Evolutionary conservation across 495 filamentous ascomycete species (phyloP).

Genomic region (Lasiosphaeria hispida): DNA sequence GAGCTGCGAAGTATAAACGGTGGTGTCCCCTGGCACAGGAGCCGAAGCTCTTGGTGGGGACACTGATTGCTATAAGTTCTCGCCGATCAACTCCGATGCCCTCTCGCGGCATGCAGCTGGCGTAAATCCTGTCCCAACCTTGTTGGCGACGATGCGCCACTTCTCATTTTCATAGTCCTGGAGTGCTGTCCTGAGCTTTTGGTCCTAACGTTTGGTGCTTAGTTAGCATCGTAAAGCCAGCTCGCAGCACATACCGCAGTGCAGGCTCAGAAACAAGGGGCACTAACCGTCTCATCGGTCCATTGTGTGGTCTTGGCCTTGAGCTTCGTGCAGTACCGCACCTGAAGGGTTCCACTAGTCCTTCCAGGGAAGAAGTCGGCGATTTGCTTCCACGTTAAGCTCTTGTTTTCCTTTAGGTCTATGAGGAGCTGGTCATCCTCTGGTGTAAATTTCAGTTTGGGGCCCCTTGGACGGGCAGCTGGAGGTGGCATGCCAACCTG

Average conservation of each 20-base stretch:
- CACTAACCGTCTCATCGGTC: slow-evolving; percentile 84
- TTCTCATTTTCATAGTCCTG: slow-evolving; percentile 87
- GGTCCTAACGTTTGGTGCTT: slow-evolving; percentile 51
- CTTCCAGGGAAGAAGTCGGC: slow-evolving; percentile 89
- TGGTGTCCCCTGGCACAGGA: slow-evolving; percentile 51
- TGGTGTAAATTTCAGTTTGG: slow-evolving; percentile 85
- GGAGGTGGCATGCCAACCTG: slow-evolving; percentile 79
- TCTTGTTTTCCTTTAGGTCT: slow-evolving; percentile 88
- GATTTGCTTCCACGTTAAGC: slow-evolving; percentile 93
- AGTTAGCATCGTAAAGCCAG: not conserved
- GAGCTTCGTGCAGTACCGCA: slow-evolving; percentile 89
- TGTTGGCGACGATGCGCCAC: slow-evolving; percentile 83
- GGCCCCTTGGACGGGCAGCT: slow-evolving; percentile 70
- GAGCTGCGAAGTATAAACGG: slow-evolving; percentile 42
- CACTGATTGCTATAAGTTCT: slow-evolving; percentile 55
- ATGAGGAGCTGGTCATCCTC: slow-evolving; percentile 83
- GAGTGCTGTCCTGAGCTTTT: slow-evolving; percentile 73
- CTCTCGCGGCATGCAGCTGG: slow-evolving; percentile 81
- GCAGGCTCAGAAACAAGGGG: slow-evolving; percentile 6
- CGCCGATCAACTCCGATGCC: slow-evolving; percentile 56
- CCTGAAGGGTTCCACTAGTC: slow-evolving; percentile 83
- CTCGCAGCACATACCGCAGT: not conserved
- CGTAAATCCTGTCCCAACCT: slow-evolving; percentile 82
- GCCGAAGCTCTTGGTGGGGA: slow-evolving; percentile 51
- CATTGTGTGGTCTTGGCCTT: slow-evolving; percentile 90